Base-by-base conservation (phyloP, 176 grass and related monocot genomes). In the Triticum urartu region DNA sequence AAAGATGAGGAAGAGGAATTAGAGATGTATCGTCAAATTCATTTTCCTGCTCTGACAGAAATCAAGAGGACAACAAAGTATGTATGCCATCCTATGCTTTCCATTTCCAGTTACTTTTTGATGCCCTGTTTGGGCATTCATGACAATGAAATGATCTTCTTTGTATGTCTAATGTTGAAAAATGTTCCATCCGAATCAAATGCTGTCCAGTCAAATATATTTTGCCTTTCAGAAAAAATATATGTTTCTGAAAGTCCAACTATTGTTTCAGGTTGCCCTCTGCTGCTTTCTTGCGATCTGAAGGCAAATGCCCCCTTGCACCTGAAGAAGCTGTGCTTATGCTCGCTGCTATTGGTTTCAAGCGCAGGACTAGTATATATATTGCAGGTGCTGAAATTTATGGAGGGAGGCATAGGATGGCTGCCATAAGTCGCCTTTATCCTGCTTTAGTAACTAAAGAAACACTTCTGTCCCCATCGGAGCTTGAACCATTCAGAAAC, bases 301-400 rank as follows among this genome's bases (percentile, higher is more conserved):
- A 98, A 95, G 97, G 97, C 9, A 90, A 98, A 87, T 98, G 97
- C 47, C 97, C 97, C 50, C 90, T 98, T 77, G 93, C 97, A 35
- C 97, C 97, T 82, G 97, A 98, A 88, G 97, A 95, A 83, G 90
- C 94, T 47, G 97, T 96, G 40, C 93, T 98, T 89, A 98, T 98
- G 97, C 94, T 99, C 45, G 90, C 94, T 66, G 94, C 93, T 86
- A 81, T 96, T 80, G 97, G 97, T 83, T 99, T 99, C 87, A 99
- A 99, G 43, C 90, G 83, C 58, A 85, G 87, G 63, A 99, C 97
- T 82, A 90, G 71, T 56, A 86, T 99, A 76, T 99, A 99, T 79
- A 48, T 96, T 85, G 97, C 94, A 72, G 97, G 97, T 78, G 92
- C 97, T 79, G 92, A 99, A 91, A 96, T 96, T 80, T 99, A 94